A percentile compares a stretch with the other conserved stretches of the same genome.
These are phyloP conservation scores for Alternaria rosae DNA, from an alignment of 2,329 filamentous ascomycete species.

Conservation along the genomic window DNA sequence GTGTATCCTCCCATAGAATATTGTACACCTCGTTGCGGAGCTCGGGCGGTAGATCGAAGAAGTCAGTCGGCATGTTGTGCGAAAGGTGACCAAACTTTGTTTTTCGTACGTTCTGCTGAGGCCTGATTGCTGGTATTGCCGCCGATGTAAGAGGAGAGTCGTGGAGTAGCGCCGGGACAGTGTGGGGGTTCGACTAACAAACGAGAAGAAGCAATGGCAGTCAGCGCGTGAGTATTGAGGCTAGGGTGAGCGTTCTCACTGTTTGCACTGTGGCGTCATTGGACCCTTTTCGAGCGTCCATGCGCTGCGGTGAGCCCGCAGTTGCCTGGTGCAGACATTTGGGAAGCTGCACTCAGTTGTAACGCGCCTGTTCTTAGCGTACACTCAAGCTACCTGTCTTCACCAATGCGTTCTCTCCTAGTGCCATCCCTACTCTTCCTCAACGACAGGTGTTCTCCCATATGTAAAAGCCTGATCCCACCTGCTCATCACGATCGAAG, in stretches of 20 bases:
- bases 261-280: not conserved
- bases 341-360: not conserved
- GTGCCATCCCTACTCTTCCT: not conserved
- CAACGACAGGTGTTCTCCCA: not conserved
- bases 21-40: conserved; percentile 18
- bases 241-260: not conserved
- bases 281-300: not conserved
- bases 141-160: not conserved
- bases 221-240: no score
- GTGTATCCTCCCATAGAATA: not conserved
- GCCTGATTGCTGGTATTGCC: not conserved
- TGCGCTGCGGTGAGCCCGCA: not conserved
- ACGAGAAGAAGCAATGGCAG: conserved; percentile 1
- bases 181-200: not conserved
- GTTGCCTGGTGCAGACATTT: not conserved
- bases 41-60: conserved; percentile 16
- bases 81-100: not conserved
- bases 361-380: not conserved
- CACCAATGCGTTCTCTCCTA: not conserved
- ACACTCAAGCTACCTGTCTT: not conserved
- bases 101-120: not conserved
- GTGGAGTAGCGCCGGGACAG: not conserved
- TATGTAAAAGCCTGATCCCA: not conserved
- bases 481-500: not conserved
- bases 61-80: conserved; percentile 1